A percentile compares a stretch with the other conserved stretches of the same genome.
Conservation (phyloP, 2,329 filamentous ascomycete species). For the Paraconiothyrium brasiliense region DNA sequence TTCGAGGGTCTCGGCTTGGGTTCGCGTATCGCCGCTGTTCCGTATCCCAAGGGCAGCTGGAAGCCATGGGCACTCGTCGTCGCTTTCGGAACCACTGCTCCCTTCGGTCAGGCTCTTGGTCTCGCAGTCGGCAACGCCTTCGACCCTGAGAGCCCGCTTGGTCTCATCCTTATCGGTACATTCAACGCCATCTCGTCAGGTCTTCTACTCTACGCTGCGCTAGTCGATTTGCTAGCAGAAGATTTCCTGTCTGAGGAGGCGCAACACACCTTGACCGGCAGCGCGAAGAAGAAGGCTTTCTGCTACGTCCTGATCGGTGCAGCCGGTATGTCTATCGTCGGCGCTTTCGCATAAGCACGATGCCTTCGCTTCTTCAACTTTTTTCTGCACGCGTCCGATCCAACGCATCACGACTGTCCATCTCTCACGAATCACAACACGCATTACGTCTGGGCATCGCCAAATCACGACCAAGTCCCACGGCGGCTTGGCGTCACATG, state of each 20-base stretch:
- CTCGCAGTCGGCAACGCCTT: conserved; percentile 66
- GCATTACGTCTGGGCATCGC: not conserved
- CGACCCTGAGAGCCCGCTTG: conserved; percentile 70
- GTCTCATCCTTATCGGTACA: conserved; percentile 69
- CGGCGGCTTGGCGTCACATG: not conserved
- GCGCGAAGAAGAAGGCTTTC: conserved; percentile 65
- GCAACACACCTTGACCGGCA: conserved; percentile 59
- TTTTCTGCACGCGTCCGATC: conserved; percentile 1
- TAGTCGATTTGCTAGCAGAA: conserved; percentile 71
- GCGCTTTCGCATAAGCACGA: conserved; percentile 45
- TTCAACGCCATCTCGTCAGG: conserved; percentile 74
- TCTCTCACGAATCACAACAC: not conserved
- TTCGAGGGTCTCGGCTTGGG: conserved; percentile 72
- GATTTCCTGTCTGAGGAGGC: conserved; percentile 67
- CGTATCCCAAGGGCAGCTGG: conserved; percentile 65
- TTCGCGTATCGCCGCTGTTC: conserved; percentile 67
- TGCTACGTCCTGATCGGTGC: conserved; percentile 49
- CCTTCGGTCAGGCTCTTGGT: conserved; percentile 72
- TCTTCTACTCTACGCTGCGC: conserved; percentile 68
- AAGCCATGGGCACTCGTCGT: conserved; percentile 70
- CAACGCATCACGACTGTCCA: conserved; percentile 1
- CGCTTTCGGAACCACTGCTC: conserved; percentile 71
- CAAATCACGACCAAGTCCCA: not conserved
- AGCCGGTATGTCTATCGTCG: conserved; percentile 49
- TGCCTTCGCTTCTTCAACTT: not conserved